phyloP scores from a whole-genome alignment of 2,329 filamentous ascomycete species.

The Orbilia javanica region DNA sequence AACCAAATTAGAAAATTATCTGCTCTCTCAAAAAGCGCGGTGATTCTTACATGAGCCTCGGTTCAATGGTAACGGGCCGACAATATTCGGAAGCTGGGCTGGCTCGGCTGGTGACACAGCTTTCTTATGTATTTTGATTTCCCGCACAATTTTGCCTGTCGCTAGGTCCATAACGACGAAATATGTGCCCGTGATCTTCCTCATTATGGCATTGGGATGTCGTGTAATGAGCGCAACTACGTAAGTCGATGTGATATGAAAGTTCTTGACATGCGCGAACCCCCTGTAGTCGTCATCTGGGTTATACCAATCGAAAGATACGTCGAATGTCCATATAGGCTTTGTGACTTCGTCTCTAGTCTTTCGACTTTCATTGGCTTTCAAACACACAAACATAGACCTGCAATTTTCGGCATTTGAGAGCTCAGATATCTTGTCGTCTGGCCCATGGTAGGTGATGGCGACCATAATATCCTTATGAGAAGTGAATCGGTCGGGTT shows the following conservation, averaged over 20 bases:
- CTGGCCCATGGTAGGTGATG: slow-evolving; percentile 58
- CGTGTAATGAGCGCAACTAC: slow-evolving; percentile 62
- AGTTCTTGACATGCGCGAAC: slow-evolving; percentile 62
- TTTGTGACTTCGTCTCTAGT: slow-evolving; percentile 29
- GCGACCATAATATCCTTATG: slow-evolving; percentile 61
- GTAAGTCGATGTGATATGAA: slow-evolving; percentile 62
- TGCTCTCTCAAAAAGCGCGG: not conserved
- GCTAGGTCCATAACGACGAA: slow-evolving; percentile 60
- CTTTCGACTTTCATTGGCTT: slow-evolving; percentile 32
- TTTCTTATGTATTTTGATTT: slow-evolving; percentile 57
- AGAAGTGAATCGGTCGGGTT: slow-evolving; percentile 61
- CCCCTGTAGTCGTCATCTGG: slow-evolving; percentile 60
- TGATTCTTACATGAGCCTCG: slow-evolving; percentile 47
- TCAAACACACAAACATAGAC: slow-evolving; percentile 46
- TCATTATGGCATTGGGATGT: slow-evolving; percentile 60
- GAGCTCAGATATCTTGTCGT: slow-evolving; percentile 56
- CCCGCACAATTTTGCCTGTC: slow-evolving; percentile 45
- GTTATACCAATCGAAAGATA: slow-evolving; percentile 60
- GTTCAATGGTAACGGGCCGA: slow-evolving; percentile 36
- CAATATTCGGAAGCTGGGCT: slow-evolving; percentile 16
- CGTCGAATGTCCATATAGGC: slow-evolving; percentile 61
- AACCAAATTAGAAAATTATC: not conserved
- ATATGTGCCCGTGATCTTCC: slow-evolving; percentile 62
- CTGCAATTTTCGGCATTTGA: slow-evolving; percentile 46
- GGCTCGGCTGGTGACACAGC: slow-evolving; percentile 50